Percentiles rank a stretch among this genome's conserved stretches.
These are phyloP conservation scores for Lipomyces yamanashiensis DNA, from an alignment of 805 yeast species.

Conservation along the genomic window DNA sequence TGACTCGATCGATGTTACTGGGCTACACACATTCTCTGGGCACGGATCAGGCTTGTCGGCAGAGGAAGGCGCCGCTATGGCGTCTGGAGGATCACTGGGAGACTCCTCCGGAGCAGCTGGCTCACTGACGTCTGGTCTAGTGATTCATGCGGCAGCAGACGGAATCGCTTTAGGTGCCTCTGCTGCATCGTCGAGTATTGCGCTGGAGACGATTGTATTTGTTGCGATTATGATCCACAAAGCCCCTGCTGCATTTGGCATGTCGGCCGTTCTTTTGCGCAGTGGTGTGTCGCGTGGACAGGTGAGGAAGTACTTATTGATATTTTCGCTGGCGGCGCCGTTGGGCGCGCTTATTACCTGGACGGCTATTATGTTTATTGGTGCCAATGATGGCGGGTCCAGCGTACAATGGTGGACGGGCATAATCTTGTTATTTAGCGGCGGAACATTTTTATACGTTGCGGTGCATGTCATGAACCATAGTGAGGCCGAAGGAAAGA, in stretches of 20 bases:
- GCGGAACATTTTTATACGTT: slow-evolving; percentile 75
- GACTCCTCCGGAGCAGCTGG: background rate
- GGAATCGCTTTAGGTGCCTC: slow-evolving; percentile 75
- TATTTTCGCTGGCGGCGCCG: slow-evolving; percentile 68
- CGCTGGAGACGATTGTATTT: slow-evolving; percentile 55
- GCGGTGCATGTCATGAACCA: slow-evolving; percentile 66
- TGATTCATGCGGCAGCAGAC: slow-evolving; percentile 71
- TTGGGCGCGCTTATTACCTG: slow-evolving; percentile 60
- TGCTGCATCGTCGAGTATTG: slow-evolving; percentile 48
- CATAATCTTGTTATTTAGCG: slow-evolving; percentile 62
- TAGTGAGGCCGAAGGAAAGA: slow-evolving; percentile 27
- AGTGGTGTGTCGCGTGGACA: slow-evolving; percentile 45
- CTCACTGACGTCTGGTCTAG: slow-evolving; percentile 62
- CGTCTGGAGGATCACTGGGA: background rate
- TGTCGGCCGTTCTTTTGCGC: slow-evolving; percentile 58
- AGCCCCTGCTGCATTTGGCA: slow-evolving; percentile 74
- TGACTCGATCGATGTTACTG: slow-evolving; percentile 41
- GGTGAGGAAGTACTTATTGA: slow-evolving; percentile 54
- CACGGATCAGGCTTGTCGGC: background rate
- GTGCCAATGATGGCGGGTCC: slow-evolving; percentile 35
- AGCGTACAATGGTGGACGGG: slow-evolving; percentile 54
- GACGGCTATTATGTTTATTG: slow-evolving; percentile 45
- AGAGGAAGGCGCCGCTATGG: slow-evolving; percentile 6
- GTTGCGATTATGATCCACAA: slow-evolving; percentile 71
- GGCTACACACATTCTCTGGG: slow-evolving; percentile 38